A percentile compares a stretch with the other conserved stretches of the same genome.
phyloP scores from a whole-genome alignment of 2,329 filamentous ascomycete genomes.

The Boeremia lycopersici region DNA sequence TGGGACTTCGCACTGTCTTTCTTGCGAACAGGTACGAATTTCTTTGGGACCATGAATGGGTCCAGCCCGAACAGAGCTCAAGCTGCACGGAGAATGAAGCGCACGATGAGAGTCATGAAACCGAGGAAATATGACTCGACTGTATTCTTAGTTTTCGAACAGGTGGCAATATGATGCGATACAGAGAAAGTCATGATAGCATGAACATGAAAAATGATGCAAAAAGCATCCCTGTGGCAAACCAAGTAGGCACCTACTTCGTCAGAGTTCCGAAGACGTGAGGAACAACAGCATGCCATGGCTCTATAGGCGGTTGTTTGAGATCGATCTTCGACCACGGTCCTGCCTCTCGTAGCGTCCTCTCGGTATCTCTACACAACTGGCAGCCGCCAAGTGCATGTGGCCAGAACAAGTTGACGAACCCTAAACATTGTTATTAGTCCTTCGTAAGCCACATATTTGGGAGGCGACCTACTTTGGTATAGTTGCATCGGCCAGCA shows the following conservation, averaged over 20 bases:
- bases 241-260: conserved; percentile 8
- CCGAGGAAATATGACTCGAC: too few species aligned
- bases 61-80: not conserved
- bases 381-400: conserved; percentile 22
- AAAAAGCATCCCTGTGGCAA: not conserved
- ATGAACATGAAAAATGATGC: not conserved
- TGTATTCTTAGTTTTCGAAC: too few species aligned
- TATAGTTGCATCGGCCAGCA: conserved; percentile 22
- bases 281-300: conserved; percentile 19
- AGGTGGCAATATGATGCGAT: too few species aligned
- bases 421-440: not conserved
- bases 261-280: conserved; percentile 23
- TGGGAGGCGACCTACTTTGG: conserved; percentile 16
- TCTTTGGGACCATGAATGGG: not conserved
- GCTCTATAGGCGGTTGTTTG: conserved; percentile 20
- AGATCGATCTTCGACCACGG: conserved; percentile 22
- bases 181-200: too few species aligned
- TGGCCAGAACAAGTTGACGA: conserved; percentile 27
- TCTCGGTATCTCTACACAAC: conserved; percentile 23
- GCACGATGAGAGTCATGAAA: too few species aligned
- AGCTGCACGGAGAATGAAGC: too few species aligned
- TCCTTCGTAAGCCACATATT: too few species aligned
- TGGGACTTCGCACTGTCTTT: not conserved
- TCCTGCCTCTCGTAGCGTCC: conserved; percentile 18
- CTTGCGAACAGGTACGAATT: not conserved